These are phyloP conservation scores for Pisolithus orientalis DNA, from an alignment of 768 basidiomycete genomes.

Conservation along the genomic window DNA sequence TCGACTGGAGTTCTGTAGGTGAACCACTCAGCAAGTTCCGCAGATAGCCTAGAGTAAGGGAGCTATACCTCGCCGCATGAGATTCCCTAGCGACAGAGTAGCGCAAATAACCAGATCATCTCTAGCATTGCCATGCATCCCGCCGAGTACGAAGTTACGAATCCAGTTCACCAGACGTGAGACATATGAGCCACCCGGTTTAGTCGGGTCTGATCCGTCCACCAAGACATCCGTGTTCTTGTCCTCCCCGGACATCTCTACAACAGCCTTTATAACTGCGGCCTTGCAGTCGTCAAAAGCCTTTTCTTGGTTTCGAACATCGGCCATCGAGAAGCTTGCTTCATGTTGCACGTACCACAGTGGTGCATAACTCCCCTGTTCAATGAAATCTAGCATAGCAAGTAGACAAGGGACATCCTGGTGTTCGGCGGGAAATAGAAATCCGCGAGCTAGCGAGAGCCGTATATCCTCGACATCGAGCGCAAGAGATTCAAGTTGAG, in stretches of 20 bases:
- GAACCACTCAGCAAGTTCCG: constrained; percentile 4
- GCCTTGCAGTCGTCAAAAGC: constrained; percentile 79
- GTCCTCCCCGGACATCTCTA: constrained; percentile 81
- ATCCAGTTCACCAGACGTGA: constrained; percentile 74
- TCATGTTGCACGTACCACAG: constrained; percentile 48
- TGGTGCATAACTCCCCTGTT: constrained; percentile 60
- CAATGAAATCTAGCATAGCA: constrained; percentile 67
- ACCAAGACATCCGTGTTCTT: constrained; percentile 74
- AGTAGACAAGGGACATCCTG: constrained; percentile 52
- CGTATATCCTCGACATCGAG: constrained; percentile 76
- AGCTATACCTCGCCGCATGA: constrained; percentile 64
- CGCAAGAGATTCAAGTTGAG: constrained; percentile 67
- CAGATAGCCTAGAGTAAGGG: neutral
- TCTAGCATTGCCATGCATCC: constrained; percentile 29
- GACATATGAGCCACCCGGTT: constrained; percentile 68
- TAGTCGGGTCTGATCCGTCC: constrained; percentile 49
- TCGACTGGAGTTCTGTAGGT: constrained; percentile 49
- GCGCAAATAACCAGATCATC: constrained; percentile 85
- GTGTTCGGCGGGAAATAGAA: constrained; percentile 53
- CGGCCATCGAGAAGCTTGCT: constrained; percentile 30
- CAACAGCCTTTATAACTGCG: constrained; percentile 77
- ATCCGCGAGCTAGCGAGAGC: constrained; percentile 60
- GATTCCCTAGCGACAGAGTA: constrained; percentile 74
- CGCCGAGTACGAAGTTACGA: constrained; percentile 42
- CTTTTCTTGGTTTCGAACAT: constrained; percentile 59